A percentile compares a stretch with the other conserved stretches of the same genome.
Conservation (phyloP, 371 early-diverging fungal genomes). For the Chytridium lagenaria region DNA sequence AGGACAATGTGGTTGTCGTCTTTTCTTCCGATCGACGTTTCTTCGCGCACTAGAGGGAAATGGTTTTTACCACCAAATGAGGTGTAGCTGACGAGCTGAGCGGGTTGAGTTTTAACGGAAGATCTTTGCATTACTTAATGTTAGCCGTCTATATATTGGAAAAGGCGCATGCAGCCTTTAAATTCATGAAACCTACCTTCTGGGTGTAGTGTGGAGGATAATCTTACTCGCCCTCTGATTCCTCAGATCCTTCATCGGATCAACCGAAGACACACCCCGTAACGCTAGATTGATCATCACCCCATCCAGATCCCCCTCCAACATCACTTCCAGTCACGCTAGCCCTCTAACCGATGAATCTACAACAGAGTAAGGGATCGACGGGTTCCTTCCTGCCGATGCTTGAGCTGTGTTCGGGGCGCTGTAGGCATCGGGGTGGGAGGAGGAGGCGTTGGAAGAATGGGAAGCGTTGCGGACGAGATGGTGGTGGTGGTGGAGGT, state of each 20-base stretch:
- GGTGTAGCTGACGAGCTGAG: conserved; percentile 47
- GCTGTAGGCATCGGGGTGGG: background rate
- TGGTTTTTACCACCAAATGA: conserved; percentile 48
- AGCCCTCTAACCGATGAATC: background rate
- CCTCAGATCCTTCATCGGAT: background rate
- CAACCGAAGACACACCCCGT: background rate
- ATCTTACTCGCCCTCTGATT: conserved; percentile 17
- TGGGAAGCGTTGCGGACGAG: no score
- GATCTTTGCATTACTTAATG: background rate
- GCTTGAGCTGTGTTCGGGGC: background rate
- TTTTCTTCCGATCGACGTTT: conserved; percentile 54
- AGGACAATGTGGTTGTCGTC: conserved; percentile 59
- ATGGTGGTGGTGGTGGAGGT: no score
- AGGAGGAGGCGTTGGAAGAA: no score
- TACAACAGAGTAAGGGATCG: conserved; percentile 3
- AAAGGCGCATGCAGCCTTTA: background rate
- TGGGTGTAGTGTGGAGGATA: conserved; percentile 18
- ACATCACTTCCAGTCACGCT: background rate
- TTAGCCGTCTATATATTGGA: background rate
- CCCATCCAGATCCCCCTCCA: conserved; percentile 2
- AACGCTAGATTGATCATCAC: background rate
- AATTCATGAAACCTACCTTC: background rate
- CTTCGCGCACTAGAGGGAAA: conserved; percentile 44
- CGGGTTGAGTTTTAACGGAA: conserved; percentile 33
- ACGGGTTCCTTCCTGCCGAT: conserved; percentile 3